phyloP scores from a whole-genome alignment of 805 yeast species.

The Pichia californica region DNA sequence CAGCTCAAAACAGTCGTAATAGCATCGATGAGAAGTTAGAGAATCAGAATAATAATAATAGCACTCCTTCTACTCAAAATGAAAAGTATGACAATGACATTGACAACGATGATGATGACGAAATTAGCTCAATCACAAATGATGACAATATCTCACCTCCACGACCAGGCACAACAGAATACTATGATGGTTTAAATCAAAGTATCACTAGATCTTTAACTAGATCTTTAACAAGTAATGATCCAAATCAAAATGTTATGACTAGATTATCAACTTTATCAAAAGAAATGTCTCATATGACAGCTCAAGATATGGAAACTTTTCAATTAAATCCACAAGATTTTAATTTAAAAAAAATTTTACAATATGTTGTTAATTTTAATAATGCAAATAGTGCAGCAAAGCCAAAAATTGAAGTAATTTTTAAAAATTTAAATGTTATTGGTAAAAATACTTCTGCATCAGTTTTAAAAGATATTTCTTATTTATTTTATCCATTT shows the following conservation, averaged over 20 bases:
- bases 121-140: neutral
- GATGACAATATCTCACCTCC: neutral
- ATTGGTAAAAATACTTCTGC: constrained; percentile 44
- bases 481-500: constrained; percentile 36
- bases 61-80: too few relatives aligned
- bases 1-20: too few relatives aligned
- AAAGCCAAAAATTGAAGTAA: constrained; percentile 37
- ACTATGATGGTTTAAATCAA: constrained; percentile 1
- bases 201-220: constrained; percentile 2
- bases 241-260: constrained; percentile 8
- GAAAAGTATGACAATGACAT: too few relatives aligned
- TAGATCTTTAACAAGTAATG: constrained; percentile 1
- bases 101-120: neutral
- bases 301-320: constrained; percentile 13
- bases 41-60: too few relatives aligned
- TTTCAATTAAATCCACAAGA: constrained; percentile 21
- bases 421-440: constrained; percentile 35
- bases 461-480: constrained; percentile 37
- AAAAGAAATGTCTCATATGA: constrained; percentile 9
- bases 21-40: neutral
- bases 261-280: constrained; percentile 7
- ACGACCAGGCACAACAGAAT: constrained; percentile 6
- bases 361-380: constrained; percentile 32
- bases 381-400: constrained; percentile 40
- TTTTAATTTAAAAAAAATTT: constrained; percentile 34